phyloP scores from a whole-genome alignment of 1,284 basidiomycete species.

The Inonotus obliquus region DNA sequence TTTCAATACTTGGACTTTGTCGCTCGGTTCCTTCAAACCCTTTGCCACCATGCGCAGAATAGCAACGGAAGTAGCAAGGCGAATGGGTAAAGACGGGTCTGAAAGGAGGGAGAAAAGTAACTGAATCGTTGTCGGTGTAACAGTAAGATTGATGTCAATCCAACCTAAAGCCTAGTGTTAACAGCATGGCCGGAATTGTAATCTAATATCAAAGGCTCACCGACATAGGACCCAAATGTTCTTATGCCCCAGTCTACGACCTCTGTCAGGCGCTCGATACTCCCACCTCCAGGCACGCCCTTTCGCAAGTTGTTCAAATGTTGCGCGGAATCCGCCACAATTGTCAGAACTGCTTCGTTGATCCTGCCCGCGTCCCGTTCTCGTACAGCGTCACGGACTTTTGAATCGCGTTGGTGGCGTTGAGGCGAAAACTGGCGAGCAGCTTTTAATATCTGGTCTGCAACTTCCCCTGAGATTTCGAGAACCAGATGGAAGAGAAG shows the following conservation, averaged over 20 bases:
- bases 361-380: constrained; percentile 85
- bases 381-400: constrained; percentile 85
- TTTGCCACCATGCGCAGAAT: constrained; percentile 84
- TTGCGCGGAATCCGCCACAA: constrained; percentile 74
- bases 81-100: constrained; percentile 74
- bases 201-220: constrained; percentile 45
- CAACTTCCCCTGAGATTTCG: constrained; percentile 90
- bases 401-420: constrained; percentile 75
- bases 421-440: constrained; percentile 67
- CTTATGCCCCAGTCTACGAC: constrained; percentile 86
- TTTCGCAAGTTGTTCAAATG: constrained; percentile 52
- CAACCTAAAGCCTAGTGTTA: constrained; percentile 57
- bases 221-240: constrained; percentile 91
- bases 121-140: constrained; percentile 86
- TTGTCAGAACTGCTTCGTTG: constrained; percentile 82
- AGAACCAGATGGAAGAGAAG: constrained; percentile 85
- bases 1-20: constrained; percentile 89
- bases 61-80: constrained; percentile 79
- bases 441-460: constrained; percentile 85
- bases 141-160: constrained; percentile 96
- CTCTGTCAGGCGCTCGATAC: constrained; percentile 62
- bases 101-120: constrained; percentile 84
- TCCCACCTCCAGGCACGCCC: constrained; percentile 33
- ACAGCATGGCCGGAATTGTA: background rate
- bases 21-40: constrained; percentile 87